Conservation (phyloP, 768 basidiomycete species). For the Kwoniella dendrophila region DNA sequence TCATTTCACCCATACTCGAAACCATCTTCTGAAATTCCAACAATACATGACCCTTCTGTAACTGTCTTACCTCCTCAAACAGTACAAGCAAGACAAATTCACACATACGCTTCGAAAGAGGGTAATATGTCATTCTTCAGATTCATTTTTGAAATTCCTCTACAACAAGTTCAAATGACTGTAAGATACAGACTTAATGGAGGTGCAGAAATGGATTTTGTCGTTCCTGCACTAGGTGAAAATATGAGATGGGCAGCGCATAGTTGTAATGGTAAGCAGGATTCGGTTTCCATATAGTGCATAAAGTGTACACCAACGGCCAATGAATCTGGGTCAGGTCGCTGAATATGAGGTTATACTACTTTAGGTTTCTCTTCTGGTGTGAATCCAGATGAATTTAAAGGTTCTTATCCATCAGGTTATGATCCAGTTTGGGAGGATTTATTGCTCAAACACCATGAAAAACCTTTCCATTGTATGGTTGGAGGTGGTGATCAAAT, state of each 20-base stretch:
- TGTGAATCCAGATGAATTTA: slow-evolving; percentile 82
- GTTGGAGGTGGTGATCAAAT: slow-evolving; percentile 94
- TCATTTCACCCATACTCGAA: slow-evolving; percentile 43
- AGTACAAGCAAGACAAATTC: slow-evolving; percentile 21
- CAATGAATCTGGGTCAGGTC: no score
- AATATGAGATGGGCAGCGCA: slow-evolving; percentile 91
- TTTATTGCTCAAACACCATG: slow-evolving; percentile 77
- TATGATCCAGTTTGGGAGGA: slow-evolving; percentile 94
- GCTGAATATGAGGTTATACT: background rate
- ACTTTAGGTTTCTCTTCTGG: slow-evolving; percentile 62
- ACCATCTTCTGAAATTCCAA: slow-evolving; percentile 24
- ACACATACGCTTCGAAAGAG: slow-evolving; percentile 29
- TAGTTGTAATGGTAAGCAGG: slow-evolving; percentile 53
- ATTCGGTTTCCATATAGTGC: no score
- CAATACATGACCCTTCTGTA: slow-evolving; percentile 5
- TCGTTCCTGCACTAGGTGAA: slow-evolving; percentile 74
- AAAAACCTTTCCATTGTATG: slow-evolving; percentile 81
- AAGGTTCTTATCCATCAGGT: slow-evolving; percentile 70
- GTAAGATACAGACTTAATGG: slow-evolving; percentile 81
- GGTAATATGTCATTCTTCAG: slow-evolving; percentile 94
- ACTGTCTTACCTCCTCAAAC: slow-evolving; percentile 15
- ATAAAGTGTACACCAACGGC: no score
- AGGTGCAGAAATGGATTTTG: slow-evolving; percentile 75
- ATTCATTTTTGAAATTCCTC: slow-evolving; percentile 79
- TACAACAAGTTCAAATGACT: slow-evolving; percentile 70